phyloP scores from a whole-genome alignment of 108 stramenopile species.

The Nannochloropsis salina region DNA sequence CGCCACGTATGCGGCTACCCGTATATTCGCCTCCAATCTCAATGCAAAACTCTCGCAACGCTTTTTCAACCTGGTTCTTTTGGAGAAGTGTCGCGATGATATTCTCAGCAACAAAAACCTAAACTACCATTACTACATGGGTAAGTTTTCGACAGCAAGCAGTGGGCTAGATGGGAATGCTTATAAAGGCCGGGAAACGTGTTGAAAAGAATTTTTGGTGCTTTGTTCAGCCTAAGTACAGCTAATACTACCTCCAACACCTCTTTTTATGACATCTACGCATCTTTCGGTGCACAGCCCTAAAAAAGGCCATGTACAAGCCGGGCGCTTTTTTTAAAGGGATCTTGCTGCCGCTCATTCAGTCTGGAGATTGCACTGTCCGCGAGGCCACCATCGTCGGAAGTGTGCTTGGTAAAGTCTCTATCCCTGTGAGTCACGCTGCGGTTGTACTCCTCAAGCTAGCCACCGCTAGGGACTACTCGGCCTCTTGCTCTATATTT shows the following conservation, averaged over 20 bases:
- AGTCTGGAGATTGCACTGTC: conserved; percentile 77
- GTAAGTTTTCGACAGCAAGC: not conserved
- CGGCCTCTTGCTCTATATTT: conserved; percentile 62
- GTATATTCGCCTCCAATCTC: conserved; percentile 95
- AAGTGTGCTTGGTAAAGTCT: conserved; percentile 79
- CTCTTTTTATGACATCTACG: too few relatives aligned
- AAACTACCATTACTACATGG: conserved; percentile 95
- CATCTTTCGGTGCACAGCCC: conserved; percentile 27
- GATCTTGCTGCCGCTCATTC: conserved; percentile 86
- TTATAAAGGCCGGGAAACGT: too few relatives aligned
- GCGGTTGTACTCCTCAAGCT: conserved; percentile 95
- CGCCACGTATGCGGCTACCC: conserved; percentile 89
- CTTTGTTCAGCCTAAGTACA: too few relatives aligned
- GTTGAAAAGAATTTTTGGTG: too few relatives aligned
- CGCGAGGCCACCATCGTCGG: conserved; percentile 93
- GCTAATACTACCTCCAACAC: too few relatives aligned
- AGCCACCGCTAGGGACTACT: conserved; percentile 48
- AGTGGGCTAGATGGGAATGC: not conserved
- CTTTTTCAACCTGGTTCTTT: conserved; percentile 88
- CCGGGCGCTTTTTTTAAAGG: conserved; percentile 98
- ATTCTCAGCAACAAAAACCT: conserved; percentile 80
- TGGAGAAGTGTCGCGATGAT: conserved; percentile 89
- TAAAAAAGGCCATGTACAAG: conserved; percentile 93
- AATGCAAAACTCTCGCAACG: conserved; percentile 94
- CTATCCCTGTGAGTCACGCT: conserved; percentile 90